Evolutionary conservation across 805 yeast genomes (phyloP).

Genomic region (Starmera quercuum): DNA sequence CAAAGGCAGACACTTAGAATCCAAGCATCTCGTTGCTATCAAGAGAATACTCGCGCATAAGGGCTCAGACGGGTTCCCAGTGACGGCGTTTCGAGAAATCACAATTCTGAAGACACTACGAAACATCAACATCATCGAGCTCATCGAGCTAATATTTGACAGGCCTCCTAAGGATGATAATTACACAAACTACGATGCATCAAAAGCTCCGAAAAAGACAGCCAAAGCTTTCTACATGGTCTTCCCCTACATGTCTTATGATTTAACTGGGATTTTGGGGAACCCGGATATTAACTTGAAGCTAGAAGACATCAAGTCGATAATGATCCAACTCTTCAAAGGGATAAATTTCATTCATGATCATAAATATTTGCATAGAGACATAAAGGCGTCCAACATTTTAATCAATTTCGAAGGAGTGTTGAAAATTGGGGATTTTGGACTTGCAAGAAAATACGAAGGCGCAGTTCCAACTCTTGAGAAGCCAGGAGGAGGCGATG

Average conservation of each 20-base stretch:
- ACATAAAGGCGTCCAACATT: slow-evolving; percentile 94
- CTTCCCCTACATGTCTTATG: slow-evolving; percentile 87
- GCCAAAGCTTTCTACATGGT: slow-evolving; percentile 66
- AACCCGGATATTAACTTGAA: slow-evolving; percentile 60
- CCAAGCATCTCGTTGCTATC: slow-evolving; percentile 67
- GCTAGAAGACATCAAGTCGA: slow-evolving; percentile 70
- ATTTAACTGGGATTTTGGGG: slow-evolving; percentile 81
- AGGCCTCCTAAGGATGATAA: slow-evolving; percentile 20
- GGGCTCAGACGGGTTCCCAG: slow-evolving; percentile 61
- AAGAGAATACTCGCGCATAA: slow-evolving; percentile 65
- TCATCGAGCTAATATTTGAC: slow-evolving; percentile 72
- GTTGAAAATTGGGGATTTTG: slow-evolving; percentile 91
- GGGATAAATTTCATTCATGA: slow-evolving; percentile 81
- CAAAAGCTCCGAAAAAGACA: slow-evolving; percentile 6
- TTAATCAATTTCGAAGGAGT: slow-evolving; percentile 69
- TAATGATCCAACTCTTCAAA: slow-evolving; percentile 66
- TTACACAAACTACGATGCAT: slow-evolving; percentile 1
- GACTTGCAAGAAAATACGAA: slow-evolving; percentile 72
- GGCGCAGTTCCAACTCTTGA: slow-evolving; percentile 51
- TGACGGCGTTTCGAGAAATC: slow-evolving; percentile 92
- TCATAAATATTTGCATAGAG: slow-evolving; percentile 63
- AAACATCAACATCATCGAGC: slow-evolving; percentile 66
- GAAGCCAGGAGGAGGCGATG: slow-evolving; percentile 35
- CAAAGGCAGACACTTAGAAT: slow-evolving; percentile 50
- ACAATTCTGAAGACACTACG: slow-evolving; percentile 64